A percentile compares a stretch with the other conserved stretches of the same genome.
Evolutionary conservation across 1,284 basidiomycete genomes (phyloP).

Genomic region (Xerocomus cyaneibrunnescens): DNA sequence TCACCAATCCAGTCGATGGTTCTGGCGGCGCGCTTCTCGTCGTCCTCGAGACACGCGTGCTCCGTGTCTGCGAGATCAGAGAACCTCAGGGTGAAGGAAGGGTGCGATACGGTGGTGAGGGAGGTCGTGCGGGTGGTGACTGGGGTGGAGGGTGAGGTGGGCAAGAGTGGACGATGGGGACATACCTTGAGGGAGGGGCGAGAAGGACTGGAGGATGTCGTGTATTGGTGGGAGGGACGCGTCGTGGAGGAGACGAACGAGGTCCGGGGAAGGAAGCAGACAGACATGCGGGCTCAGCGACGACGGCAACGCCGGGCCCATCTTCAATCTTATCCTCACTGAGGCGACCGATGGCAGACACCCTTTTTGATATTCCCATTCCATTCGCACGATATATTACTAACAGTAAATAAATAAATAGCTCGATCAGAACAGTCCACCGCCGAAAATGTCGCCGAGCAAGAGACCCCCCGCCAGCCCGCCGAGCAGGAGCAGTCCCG

Average conservation of each 20-base stretch:
- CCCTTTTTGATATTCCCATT: no score
- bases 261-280: slow-evolving; percentile 66
- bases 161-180: background rate
- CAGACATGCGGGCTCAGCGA: slow-evolving; percentile 80
- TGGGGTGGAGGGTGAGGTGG: slow-evolving; percentile 32
- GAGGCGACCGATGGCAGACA: no score
- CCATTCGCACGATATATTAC: no score
- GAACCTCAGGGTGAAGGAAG: slow-evolving; percentile 71
- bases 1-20: slow-evolving; percentile 79
- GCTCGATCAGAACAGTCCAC: slow-evolving; percentile 18
- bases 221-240: slow-evolving; percentile 64
- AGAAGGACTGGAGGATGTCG: slow-evolving; percentile 76
- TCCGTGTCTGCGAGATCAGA: slow-evolving; percentile 72
- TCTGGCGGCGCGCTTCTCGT: slow-evolving; percentile 69
- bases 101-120: slow-evolving; percentile 64
- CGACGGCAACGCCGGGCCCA: slow-evolving; percentile 55
- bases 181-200: slow-evolving; percentile 75
- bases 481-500: slow-evolving; percentile 41
- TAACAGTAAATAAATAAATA: slow-evolving; percentile 1
- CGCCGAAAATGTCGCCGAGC: slow-evolving; percentile 48
- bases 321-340: slow-evolving; percentile 19
- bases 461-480: slow-evolving; percentile 62
- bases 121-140: slow-evolving; percentile 76
- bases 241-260: slow-evolving; percentile 54
- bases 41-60: slow-evolving; percentile 67